Conservation (phyloP, 345 rosid genomes). For the Schrenkiella parvula region DNA sequence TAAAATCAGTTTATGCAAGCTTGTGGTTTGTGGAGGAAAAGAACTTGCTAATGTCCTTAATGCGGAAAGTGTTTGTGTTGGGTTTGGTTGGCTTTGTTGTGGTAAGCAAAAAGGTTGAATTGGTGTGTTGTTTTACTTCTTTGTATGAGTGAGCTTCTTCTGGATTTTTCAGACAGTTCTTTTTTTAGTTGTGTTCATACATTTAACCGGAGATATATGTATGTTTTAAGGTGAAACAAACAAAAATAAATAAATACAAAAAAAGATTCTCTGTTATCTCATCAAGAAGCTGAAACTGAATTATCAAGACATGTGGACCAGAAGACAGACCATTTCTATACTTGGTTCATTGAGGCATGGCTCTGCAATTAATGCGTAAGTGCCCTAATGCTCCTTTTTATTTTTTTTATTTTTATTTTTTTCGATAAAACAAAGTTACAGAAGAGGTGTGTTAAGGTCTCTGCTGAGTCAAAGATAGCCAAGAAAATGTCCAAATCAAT, state of each 20-base stretch:
- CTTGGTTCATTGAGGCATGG: constrained; percentile 6
- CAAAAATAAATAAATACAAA: background rate
- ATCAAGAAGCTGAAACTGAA: constrained; percentile 22
- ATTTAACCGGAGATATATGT: constrained; percentile 7
- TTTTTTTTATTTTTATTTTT: background rate
- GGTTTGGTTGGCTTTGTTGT: constrained; percentile 29
- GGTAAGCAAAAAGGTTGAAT: constrained; percentile 30
- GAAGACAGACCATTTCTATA: background rate
- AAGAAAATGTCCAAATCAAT: constrained; percentile 19
- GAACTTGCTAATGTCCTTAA: constrained; percentile 21
- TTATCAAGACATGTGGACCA: constrained; percentile 27
- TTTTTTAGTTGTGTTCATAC: constrained; percentile 19
- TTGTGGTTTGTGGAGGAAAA: constrained; percentile 15
- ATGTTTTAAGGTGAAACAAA: background rate
- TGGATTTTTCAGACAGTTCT: constrained; percentile 22
- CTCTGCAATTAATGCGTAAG: constrained; percentile 19
- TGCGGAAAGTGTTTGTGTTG: constrained; percentile 28
- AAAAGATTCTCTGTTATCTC: constrained; percentile 9
- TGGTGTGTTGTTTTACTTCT: constrained; percentile 36
- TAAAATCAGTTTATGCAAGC: constrained; percentile 19
- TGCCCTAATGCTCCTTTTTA: background rate
- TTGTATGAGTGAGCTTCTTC: constrained; percentile 42
- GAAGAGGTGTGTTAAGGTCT: constrained; percentile 21
- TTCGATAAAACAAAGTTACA: constrained; percentile 9
- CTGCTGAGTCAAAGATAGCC: constrained; percentile 12